Evolutionary conservation across 345 rosid genomes (phyloP), one percentile per base, ranked within the genome.

Genomic region (Mangifera indica): DNA sequence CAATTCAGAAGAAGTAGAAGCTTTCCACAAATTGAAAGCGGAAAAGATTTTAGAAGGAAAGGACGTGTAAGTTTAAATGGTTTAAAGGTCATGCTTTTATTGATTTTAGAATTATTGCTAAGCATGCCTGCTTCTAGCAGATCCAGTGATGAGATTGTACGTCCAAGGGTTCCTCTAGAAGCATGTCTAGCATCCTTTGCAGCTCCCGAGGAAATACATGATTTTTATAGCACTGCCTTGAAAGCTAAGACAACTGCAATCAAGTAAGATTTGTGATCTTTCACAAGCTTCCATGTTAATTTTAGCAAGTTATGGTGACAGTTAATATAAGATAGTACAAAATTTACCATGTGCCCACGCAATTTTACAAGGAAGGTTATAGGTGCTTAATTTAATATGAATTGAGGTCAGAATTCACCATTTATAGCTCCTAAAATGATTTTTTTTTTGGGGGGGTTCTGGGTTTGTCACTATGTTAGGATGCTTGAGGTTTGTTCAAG

Each of bases 141-240:
- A 83, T 77, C 92, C 53, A 78, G 61, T 52, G 89, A 93, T 77
- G 91, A 88, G 80, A 83, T 91, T 65, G 89, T 96, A 71, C 97
- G 99, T 42, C 97, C 99, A 79, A 87, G 99, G 81, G 93, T 96
- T 48, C 97, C 98, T 77, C 80, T 93, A 76, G 92, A 89, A 83
- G 95, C 99, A 79, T 96, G 99, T 80, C 86, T 93, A 60, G 89
- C 89, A 69, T 88, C 76, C 77, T 93, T 89, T 82, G 84, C 93
- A 73, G 89, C 93, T 66, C 82, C 98, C 44, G 98, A 91, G 84
- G 88, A 88, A 74, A 85, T 96, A 75, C 85, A 80, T 45, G 95
- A 88, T 56, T 96, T 88, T 81, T 96, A 85, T 74, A 96, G 99
- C 87, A 79, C 94, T 73, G 98, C 97, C 62, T 84, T 93, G 85